These are phyloP conservation scores for Calonectria pseudoturangicola DNA, from an alignment of 2,329 filamentous ascomycete genomes.

Conservation along the genomic window DNA sequence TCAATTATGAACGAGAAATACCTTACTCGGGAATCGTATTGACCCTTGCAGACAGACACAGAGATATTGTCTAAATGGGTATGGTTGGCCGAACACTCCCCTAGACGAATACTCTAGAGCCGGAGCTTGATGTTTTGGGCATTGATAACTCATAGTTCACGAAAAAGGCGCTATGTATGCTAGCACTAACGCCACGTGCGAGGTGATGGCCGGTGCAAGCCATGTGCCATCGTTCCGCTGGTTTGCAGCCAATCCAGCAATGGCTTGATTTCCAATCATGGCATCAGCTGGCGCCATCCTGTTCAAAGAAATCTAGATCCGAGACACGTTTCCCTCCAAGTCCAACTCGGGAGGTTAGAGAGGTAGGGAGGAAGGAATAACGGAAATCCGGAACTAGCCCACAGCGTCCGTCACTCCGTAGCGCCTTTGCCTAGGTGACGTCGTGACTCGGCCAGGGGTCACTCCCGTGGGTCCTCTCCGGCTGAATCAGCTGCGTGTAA, in stretches of 20 bases:
- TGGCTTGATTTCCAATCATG: slow-evolving; percentile 4
- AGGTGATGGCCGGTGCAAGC: background rate
- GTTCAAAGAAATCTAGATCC: background rate
- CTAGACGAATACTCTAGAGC: too few species aligned
- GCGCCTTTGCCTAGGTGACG: background rate
- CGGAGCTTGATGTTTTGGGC: too few species aligned
- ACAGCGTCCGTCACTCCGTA: background rate
- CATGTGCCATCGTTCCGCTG: background rate
- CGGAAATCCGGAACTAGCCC: slow-evolving; percentile 16
- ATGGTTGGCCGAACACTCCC: too few species aligned
- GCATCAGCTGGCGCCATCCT: background rate
- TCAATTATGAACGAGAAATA: too few species aligned
- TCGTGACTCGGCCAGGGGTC: background rate
- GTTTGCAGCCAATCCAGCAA: background rate
- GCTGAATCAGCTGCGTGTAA: slow-evolving; percentile 45
- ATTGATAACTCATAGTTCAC: too few species aligned
- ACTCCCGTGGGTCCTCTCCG: background rate
- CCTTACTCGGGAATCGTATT: too few species aligned
- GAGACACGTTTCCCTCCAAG: background rate
- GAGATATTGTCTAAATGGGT: too few species aligned
- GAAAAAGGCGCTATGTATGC: too few species aligned
- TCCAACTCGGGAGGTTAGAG: too few species aligned
- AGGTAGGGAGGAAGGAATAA: background rate
- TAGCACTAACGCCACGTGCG: background rate
- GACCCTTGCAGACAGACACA: too few species aligned